Percentiles rank a stretch among this genome's conserved stretches.
phyloP scores from a whole-genome alignment of 2,329 filamentous ascomycete genomes.

The Didymella exigua region DNA sequence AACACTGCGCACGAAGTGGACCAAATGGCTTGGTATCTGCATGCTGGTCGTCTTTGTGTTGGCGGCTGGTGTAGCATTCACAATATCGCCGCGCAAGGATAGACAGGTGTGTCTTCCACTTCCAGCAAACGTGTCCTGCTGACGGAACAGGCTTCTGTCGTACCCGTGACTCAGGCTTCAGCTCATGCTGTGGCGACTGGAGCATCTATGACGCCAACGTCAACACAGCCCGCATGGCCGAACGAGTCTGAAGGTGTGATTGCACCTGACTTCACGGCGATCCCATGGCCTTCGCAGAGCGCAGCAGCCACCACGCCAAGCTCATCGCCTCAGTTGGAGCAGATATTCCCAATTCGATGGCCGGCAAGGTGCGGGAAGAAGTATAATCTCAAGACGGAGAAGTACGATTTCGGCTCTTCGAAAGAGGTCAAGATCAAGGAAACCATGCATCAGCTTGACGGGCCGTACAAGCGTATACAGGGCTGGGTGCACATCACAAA shows the following conservation, averaged over 20 bases:
- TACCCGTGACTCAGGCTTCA: slow-evolving; percentile 6
- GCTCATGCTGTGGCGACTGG: slow-evolving; percentile 22
- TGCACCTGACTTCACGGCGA: slow-evolving; percentile 7
- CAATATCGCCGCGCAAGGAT: slow-evolving; percentile 22
- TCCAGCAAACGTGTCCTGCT: background rate
- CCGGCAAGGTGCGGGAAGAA: slow-evolving; percentile 41
- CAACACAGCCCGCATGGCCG: background rate
- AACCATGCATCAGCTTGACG: slow-evolving; percentile 39
- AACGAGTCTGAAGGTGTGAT: slow-evolving; percentile 9
- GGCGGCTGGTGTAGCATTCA: slow-evolving; percentile 28
- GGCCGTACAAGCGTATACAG: slow-evolving; percentile 40
- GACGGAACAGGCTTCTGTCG: background rate
- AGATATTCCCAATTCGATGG: slow-evolving; percentile 45
- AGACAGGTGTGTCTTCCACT: slow-evolving; percentile 24
- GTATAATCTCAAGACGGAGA: slow-evolving; percentile 41
- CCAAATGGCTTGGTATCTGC: slow-evolving; percentile 29
- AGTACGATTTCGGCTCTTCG: slow-evolving; percentile 34
- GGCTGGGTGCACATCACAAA: slow-evolving; percentile 49
- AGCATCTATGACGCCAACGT: slow-evolving; percentile 14
- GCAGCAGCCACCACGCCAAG: slow-evolving; percentile 15
- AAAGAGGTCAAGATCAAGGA: slow-evolving; percentile 37
- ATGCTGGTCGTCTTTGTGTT: slow-evolving; percentile 31
- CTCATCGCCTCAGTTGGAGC: slow-evolving; percentile 15
- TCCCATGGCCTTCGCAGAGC: slow-evolving; percentile 24
- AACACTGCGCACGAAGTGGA: slow-evolving; percentile 28